Percentiles rank a stretch among this genome's conserved stretches.
These are phyloP conservation scores for Citrus unshiu DNA, from an alignment of 345 rosid species.

Conservation along the genomic window DNA sequence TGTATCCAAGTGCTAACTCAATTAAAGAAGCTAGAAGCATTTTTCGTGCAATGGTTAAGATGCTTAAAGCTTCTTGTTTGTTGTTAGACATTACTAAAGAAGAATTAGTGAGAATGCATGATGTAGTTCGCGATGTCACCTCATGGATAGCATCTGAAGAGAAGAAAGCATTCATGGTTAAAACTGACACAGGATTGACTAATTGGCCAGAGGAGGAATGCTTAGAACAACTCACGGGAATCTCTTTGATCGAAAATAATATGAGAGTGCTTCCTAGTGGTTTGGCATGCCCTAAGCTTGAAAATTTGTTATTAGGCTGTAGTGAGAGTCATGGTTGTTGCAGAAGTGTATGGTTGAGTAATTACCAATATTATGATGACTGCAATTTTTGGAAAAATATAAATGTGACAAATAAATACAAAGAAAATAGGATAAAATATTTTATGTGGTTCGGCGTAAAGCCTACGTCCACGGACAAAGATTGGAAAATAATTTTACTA, in stretches of 20 bases:
- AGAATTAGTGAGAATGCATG: constrained; percentile 9
- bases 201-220: constrained; percentile 2
- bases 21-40: background rate
- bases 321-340: background rate
- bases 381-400: too few species aligned
- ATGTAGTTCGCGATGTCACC: background rate
- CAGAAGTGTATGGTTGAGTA: accelerated
- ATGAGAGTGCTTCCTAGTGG: background rate
- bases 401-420: too few species aligned
- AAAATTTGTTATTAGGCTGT: background rate
- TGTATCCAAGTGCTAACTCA: background rate
- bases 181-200: background rate
- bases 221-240: background rate
- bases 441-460: too few species aligned
- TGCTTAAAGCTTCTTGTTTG: background rate
- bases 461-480: too few species aligned
- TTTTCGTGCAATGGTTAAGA: background rate
- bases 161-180: background rate
- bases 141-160: background rate
- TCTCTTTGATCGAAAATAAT: background rate
- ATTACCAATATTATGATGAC: too few species aligned
- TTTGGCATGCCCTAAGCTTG: constrained; percentile 2
- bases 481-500: too few species aligned
- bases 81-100: background rate
- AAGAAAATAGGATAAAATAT: too few species aligned